Evolutionary conservation across 2,329 filamentous ascomycete species (phyloP), one percentile per base, ranked within the genome.

Genomic region (Dactylonectria estremocensis): DNA sequence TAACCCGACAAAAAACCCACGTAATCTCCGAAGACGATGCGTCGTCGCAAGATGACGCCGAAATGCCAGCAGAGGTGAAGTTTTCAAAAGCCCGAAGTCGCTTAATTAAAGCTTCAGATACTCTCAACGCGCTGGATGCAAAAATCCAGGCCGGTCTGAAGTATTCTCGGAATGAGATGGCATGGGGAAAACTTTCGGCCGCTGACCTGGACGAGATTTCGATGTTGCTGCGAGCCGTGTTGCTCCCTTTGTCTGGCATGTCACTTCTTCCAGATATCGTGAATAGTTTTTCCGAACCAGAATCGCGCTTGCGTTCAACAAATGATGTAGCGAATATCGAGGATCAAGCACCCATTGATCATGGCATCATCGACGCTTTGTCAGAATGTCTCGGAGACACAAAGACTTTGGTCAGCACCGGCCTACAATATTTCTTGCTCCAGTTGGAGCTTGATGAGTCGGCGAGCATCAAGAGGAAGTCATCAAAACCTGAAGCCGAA

Each of bases 221-320:
- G 3, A 35, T 35, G n/a, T 43, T 67, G 3, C 5, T 64, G n/a
- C 49, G 60, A 54, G 55, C 43, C 5, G 35, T 64, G 5, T 20
- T 64, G 24, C 49, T 67, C 9, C 65, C 65, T 3, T 31, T 67
- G 22, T 67, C 59, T 33, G 60, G 65, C 24, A 64, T 67, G 60
- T 64, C 60, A 8, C 60, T 67, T 20, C 48, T 67, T 35, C 65
- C 60, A 10, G 55, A 33, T 18, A 64, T 67, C 14, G 65, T 64
- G 28, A 50, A 59, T 35, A 60, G 64, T 16, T 63, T 67, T 24
- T 37, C 59, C 2, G 64, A 63, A 54, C 48, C 53, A 2, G 59
- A 67, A 16, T 37, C 28, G 6, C 20, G 40, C 4, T 14, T 57
- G n/a, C 53, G 33, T 16, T 35, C 40, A 3, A 28, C 43, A n/a